Conservation (phyloP, 768 basidiomycete genomes). For the Trichaptum fuscoviolaceum region DNA sequence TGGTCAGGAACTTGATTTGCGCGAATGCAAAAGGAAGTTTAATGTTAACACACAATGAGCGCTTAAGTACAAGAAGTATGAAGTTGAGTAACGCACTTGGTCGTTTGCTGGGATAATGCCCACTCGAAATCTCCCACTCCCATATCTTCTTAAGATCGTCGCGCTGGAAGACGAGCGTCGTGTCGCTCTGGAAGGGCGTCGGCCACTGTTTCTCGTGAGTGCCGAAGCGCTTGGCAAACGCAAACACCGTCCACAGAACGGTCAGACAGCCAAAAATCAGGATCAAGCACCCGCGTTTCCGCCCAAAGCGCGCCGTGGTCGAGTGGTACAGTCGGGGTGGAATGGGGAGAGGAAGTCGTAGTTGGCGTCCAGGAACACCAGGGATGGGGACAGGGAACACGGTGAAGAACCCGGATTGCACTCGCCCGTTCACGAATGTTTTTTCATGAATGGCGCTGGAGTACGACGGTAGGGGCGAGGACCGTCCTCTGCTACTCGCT, state of each 20-base stretch:
- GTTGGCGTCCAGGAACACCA: slow-evolving; percentile 46
- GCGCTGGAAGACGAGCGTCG: slow-evolving; percentile 69
- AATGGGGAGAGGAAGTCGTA: slow-evolving; percentile 59
- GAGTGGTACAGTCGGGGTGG: slow-evolving; percentile 54
- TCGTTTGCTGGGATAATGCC: slow-evolving; percentile 86
- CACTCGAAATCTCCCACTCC: slow-evolving; percentile 92
- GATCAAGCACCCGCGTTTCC: slow-evolving; percentile 50
- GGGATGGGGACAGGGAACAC: slow-evolving; percentile 53
- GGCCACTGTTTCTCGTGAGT: slow-evolving; percentile 62
- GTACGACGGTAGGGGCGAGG: slow-evolving; percentile 38
- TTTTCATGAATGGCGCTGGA: slow-evolving; percentile 66
- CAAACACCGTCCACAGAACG: slow-evolving; percentile 51
- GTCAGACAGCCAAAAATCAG: slow-evolving; percentile 42
- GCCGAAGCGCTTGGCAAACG: slow-evolving; percentile 56
- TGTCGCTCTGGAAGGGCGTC: slow-evolving; percentile 43
- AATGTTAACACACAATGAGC: slow-evolving; percentile 7
- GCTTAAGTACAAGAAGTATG: background rate
- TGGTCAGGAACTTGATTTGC: slow-evolving; percentile 58
- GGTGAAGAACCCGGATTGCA: slow-evolving; percentile 49
- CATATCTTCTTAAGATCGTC: slow-evolving; percentile 88
- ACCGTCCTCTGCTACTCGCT: slow-evolving; percentile 31
- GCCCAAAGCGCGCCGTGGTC: slow-evolving; percentile 51
- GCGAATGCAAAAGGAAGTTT: slow-evolving; percentile 10
- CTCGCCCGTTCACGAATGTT: slow-evolving; percentile 40
- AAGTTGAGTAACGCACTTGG: slow-evolving; percentile 47